phyloP scores from a whole-genome alignment of 2,329 filamentous ascomycete species.

The Graphiopsis chlorocephala region DNA sequence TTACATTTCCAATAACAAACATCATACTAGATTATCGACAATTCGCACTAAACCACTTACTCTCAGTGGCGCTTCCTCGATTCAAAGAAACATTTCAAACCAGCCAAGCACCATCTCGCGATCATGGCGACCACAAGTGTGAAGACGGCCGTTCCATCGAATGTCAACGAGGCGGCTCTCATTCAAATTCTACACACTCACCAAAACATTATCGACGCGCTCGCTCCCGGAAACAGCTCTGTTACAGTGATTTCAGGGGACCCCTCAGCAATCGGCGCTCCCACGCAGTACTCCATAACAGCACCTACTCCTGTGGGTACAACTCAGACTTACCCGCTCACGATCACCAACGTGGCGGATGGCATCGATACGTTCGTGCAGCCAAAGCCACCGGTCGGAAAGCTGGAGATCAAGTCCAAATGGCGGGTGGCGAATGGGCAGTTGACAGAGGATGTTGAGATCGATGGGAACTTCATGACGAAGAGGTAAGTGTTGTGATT shows the following conservation, averaged over 20 bases:
- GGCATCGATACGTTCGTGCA: slow-evolving; percentile 40
- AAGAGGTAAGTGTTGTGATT: slow-evolving; percentile 30
- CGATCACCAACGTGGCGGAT: slow-evolving; percentile 36
- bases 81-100: not conserved
- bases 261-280: slow-evolving; percentile 20
- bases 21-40: not conserved
- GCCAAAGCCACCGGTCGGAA: slow-evolving; percentile 39
- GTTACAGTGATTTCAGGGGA: slow-evolving; percentile 36
- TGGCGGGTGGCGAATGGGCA: slow-evolving; percentile 36
- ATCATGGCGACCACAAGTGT: slow-evolving; percentile 35
- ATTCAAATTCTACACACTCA: slow-evolving; percentile 40
- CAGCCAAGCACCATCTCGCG: not conserved
- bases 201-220: slow-evolving; percentile 40
- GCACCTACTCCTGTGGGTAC: slow-evolving; percentile 40
- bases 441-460: slow-evolving; percentile 39
- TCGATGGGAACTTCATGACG: slow-evolving; percentile 43
- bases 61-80: not conserved
- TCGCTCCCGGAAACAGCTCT: slow-evolving; percentile 36
- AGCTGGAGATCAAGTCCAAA: slow-evolving; percentile 38
- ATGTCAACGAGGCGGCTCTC: slow-evolving; percentile 28
- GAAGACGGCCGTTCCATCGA: slow-evolving; percentile 34
- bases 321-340: slow-evolving; percentile 42
- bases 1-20: not conserved
- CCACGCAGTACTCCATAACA: slow-evolving; percentile 37
- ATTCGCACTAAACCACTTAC: not conserved